phyloP scores from a whole-genome alignment of 1,284 basidiomycete species.

The Lentinus polychrous region DNA sequence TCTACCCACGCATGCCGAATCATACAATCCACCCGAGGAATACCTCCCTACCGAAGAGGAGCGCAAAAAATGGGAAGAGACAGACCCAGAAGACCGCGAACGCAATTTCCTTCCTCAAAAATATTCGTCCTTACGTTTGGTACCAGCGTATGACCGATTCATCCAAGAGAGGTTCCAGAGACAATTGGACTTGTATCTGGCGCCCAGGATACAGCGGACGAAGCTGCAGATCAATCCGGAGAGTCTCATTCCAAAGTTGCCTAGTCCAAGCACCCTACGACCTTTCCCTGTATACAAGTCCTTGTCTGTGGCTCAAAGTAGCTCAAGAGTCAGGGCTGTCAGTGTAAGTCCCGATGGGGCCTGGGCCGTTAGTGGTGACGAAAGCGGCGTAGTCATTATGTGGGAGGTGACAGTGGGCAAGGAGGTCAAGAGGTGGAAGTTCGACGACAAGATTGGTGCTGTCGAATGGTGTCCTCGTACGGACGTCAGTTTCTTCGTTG shows the following conservation, averaged over 20 bases:
- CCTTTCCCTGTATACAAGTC: slow-evolving; percentile 91
- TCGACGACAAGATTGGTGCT: slow-evolving; percentile 76
- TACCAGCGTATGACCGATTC: slow-evolving; percentile 89
- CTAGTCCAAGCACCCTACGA: slow-evolving; percentile 84
- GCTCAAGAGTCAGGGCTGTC: slow-evolving; percentile 69
- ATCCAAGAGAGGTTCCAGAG: slow-evolving; percentile 93
- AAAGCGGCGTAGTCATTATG: slow-evolving; percentile 80
- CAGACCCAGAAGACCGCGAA: slow-evolving; percentile 89
- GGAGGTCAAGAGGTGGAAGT: slow-evolving; percentile 86
- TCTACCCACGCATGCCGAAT: slow-evolving; percentile 89
- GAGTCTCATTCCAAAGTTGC: slow-evolving; percentile 92
- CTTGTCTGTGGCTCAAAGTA: slow-evolving; percentile 68
- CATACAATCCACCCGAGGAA: slow-evolving; percentile 98
- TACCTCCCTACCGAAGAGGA: slow-evolving; percentile 92
- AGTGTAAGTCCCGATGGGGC: slow-evolving; percentile 84
- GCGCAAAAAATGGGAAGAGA: slow-evolving; percentile 76
- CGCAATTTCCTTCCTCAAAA: slow-evolving; percentile 88
- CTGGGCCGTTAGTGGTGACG: slow-evolving; percentile 92
- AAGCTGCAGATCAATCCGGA: slow-evolving; percentile 91
- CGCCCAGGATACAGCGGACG: slow-evolving; percentile 83
- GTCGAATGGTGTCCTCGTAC: slow-evolving; percentile 92
- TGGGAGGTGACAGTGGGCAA: slow-evolving; percentile 95
- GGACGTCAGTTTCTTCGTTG: slow-evolving; percentile 79
- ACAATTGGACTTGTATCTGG: slow-evolving; percentile 95
- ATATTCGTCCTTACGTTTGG: slow-evolving; percentile 78